Evolutionary conservation across 805 yeast species (phyloP), one percentile per base, ranked within the genome.

Genomic region (Yarrowia osloensis): DNA sequence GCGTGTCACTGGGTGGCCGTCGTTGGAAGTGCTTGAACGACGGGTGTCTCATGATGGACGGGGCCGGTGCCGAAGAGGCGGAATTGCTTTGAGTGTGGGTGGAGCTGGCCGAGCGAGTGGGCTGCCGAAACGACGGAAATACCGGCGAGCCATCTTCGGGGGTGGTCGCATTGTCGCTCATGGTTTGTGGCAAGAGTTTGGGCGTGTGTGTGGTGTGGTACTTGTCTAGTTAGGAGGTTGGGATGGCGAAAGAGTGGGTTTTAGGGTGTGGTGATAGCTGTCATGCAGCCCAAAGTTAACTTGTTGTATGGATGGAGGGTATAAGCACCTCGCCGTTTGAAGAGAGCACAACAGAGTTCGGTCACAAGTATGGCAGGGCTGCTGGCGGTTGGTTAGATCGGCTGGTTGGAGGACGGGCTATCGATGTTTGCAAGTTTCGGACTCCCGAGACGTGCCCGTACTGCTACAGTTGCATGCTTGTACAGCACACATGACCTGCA

Each of bases 91-190:
- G 47, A 3, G 37, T 13, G 1, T 54, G 46, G 4, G 46, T 13
- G 3, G 46, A n/a, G 24, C 46, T 24, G 17, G 31, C 8, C 2
- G 62, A 1, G 4, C 62, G 28, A 0, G 40, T 33, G 29, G 63
- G 63, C 37, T 39, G 63, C 19, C 49, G 21, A 28, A 57, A 57
- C 35, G 49, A 28, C 12, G 63, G 63, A 7, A 57, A 57, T n/a
- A 40, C 49, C 22, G 63, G 61, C 42, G 61, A 54, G 44, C 61
- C 61, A 37, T 54, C 61, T 37, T 54, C 61, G 22, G 61, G 61
- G 24, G 61, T 54, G 44, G 61, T 54, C 44, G 61, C 61, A 22
- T 54, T 54, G 61, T 54, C 61, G 61, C 44, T 35, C 61, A 54
- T 54, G 31, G 21, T 31, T 21, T 50, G 57, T 50, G 57, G 24